Conservation (phyloP, 1,284 basidiomycete species). For the Ustilago tritici region DNA sequence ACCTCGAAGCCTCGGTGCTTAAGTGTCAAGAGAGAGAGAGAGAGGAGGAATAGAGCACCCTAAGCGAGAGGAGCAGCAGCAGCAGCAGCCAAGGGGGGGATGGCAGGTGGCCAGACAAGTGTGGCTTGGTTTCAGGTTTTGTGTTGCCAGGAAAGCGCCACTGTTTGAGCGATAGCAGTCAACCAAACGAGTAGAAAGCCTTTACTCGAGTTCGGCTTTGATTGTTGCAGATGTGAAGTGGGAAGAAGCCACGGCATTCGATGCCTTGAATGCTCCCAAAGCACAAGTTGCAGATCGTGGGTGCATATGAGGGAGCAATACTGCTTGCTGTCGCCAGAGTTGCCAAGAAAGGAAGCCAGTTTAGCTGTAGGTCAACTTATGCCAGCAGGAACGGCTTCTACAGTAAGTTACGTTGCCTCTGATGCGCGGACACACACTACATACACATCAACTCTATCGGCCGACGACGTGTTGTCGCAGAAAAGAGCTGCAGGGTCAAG, state of each 20-base stretch:
- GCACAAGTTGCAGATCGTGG: conserved; percentile 23
- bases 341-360: background rate
- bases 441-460: conserved; percentile 18
- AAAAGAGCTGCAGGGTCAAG: conserved; percentile 31
- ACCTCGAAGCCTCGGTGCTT: background rate
- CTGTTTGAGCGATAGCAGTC: background rate
- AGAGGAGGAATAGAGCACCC: background rate
- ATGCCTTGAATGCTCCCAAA: conserved; percentile 9
- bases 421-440: background rate
- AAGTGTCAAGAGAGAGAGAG: background rate
- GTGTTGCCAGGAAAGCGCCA: background rate
- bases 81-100: background rate
- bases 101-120: background rate
- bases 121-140: conserved; percentile 1
- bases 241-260: conserved; percentile 14
- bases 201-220: background rate
- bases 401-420: too few species aligned
- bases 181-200: conserved; percentile 2
- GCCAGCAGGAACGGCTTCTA: conserved; percentile 3
- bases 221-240: background rate
- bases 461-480: background rate
- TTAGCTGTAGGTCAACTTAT: background rate
- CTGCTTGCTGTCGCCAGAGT: too few species aligned
- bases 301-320: background rate
- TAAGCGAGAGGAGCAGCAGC: conserved; percentile 6